Conservation (phyloP, 192 early-diverging fungal genomes). For the Coemansia pectinata region DNA sequence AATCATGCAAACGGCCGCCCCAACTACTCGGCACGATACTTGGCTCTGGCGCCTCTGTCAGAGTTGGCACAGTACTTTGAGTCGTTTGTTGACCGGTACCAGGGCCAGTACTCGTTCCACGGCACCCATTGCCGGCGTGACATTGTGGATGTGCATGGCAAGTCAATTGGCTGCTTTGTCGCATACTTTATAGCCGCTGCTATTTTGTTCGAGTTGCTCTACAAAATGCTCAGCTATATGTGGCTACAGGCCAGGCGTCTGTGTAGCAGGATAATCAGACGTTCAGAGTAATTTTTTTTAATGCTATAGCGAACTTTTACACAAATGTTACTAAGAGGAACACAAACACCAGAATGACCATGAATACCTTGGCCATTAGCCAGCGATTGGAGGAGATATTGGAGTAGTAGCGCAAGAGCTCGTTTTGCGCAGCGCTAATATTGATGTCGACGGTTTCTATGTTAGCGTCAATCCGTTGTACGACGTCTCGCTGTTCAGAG, state of each 20-base stretch:
- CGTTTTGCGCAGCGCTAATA: constrained; percentile 83
- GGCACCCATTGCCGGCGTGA: constrained; percentile 65
- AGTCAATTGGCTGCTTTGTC: constrained; percentile 26
- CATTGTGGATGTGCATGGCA: constrained; percentile 47
- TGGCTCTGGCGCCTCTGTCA: constrained; percentile 50
- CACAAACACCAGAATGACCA: constrained; percentile 84
- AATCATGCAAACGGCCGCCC: constrained; percentile 51
- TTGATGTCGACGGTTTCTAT: constrained; percentile 90
- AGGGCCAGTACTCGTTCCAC: constrained; percentile 73
- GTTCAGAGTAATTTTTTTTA: background rate
- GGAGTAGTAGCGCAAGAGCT: constrained; percentile 91
- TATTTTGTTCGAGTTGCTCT: constrained; percentile 19
- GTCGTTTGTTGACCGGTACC: constrained; percentile 60
- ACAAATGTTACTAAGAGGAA: constrained; percentile 68
- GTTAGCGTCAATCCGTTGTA: constrained; percentile 93
- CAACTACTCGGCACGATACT: constrained; percentile 29
- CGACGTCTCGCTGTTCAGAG: constrained; percentile 82
- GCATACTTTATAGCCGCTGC: constrained; percentile 17
- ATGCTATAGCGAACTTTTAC: constrained; percentile 48
- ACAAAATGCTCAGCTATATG: background rate
- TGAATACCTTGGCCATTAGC: constrained; percentile 96
- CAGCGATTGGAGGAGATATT: constrained; percentile 91
- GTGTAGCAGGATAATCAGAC: background rate
- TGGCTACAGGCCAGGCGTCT: background rate
- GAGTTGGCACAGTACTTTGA: constrained; percentile 57